phyloP scores from a whole-genome alignment of 2,329 filamentous ascomycete genomes.

The Calonectria hawksworthii region DNA sequence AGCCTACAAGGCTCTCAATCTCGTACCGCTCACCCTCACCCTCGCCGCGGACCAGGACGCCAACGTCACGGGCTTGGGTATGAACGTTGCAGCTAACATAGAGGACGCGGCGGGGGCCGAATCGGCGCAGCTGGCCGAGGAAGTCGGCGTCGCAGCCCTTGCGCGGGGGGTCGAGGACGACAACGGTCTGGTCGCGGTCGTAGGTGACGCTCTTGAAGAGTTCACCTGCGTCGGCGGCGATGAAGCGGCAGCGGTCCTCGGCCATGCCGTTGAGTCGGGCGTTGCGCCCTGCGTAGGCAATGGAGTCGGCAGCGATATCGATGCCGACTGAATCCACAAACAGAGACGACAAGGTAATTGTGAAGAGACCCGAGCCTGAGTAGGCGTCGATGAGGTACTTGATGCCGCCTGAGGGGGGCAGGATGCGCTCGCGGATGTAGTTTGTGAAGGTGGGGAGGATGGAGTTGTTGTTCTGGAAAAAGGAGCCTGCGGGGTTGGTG shows the following conservation, averaged over 20 bases:
- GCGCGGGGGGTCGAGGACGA: constrained; percentile 96
- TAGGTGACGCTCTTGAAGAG: constrained; percentile 85
- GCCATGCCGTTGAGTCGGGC: constrained; percentile 81
- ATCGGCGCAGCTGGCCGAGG: constrained; percentile 82
- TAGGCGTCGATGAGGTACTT: constrained; percentile 97
- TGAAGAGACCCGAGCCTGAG: constrained; percentile 97
- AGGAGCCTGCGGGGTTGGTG: constrained; percentile 91
- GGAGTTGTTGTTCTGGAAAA: constrained; percentile 99
- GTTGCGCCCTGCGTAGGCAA: constrained; percentile 83
- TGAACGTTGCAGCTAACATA: constrained; percentile 99
- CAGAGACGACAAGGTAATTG: constrained; percentile 87
- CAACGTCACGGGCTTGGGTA: constrained; percentile 94
- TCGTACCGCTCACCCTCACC: constrained; percentile 72
- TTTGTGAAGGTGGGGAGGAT: constrained; percentile 89
- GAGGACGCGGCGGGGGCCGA: constrained; percentile 83
- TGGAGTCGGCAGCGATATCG: constrained; percentile 86
- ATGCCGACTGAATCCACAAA: constrained; percentile 91
- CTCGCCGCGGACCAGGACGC: constrained; percentile 82
- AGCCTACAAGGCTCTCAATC: constrained; percentile 91
- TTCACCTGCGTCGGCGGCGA: constrained; percentile 87
- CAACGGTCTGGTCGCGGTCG: constrained; percentile 84
- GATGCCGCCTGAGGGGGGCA: constrained; percentile 70
- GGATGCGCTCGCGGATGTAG: constrained; percentile 86
- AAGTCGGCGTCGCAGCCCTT: constrained; percentile 95
- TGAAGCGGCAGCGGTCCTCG: constrained; percentile 80